Evolutionary conservation across 805 yeast species (phyloP).

Genomic region (Nakazawaea ambrosiae): DNA sequence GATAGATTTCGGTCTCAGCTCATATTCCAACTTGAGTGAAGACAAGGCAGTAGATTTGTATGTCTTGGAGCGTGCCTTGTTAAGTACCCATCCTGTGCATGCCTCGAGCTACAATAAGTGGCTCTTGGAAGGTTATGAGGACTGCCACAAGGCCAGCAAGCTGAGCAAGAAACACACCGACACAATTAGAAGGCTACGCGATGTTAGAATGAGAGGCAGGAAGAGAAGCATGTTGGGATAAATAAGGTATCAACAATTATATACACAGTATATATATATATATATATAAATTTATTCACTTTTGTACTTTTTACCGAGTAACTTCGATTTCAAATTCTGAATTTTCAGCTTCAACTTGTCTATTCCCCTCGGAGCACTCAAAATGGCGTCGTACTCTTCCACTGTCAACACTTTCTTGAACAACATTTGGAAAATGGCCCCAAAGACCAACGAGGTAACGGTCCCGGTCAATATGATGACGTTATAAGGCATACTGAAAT

Average conservation of each 20-base stretch:
- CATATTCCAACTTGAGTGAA: slow-evolving; percentile 68
- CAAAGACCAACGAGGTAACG: slow-evolving; percentile 86
- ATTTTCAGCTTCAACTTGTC: background rate
- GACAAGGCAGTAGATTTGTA: slow-evolving; percentile 97
- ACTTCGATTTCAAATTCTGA: background rate
- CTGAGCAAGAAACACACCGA: slow-evolving; percentile 40
- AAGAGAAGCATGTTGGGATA: slow-evolving; percentile 92
- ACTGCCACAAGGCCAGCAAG: slow-evolving; percentile 25
- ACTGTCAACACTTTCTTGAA: slow-evolving; percentile 70
- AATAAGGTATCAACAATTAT: background rate
- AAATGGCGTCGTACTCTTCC: slow-evolving; percentile 36
- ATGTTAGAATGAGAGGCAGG: slow-evolving; percentile 86
- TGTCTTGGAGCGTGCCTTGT: slow-evolving; percentile 85
- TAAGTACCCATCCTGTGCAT: slow-evolving; percentile 81
- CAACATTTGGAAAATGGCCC: slow-evolving; percentile 73
- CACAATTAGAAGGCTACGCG: slow-evolving; percentile 60
- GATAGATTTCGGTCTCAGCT: slow-evolving; percentile 89
- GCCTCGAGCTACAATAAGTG: slow-evolving; percentile 58
- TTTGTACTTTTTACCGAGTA: background rate
- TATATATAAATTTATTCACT: background rate
- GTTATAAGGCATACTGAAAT: slow-evolving; percentile 97
- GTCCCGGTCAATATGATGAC: slow-evolving; percentile 93
- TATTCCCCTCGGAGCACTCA: background rate
- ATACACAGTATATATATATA: too few species aligned
- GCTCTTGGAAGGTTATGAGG: slow-evolving; percentile 65